Percentiles rank a stretch among this genome's conserved stretches.
Evolutionary conservation across 352 stramenopile genomes (phyloP).

Genomic region (Saprolegnia diclina): DNA sequence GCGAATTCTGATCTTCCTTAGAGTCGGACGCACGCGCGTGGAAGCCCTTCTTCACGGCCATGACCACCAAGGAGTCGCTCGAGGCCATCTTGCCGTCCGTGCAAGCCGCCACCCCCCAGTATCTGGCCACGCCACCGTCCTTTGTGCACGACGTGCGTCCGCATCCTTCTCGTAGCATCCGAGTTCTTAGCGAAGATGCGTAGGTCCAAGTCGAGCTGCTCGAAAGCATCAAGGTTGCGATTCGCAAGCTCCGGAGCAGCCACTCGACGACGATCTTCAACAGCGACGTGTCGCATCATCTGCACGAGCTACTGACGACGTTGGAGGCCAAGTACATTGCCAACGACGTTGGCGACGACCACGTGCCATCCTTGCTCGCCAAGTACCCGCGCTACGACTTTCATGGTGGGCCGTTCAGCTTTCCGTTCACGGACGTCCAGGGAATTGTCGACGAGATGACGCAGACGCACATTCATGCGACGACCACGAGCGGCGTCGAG

Average conservation of each 20-base stretch:
- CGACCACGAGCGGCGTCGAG: conserved; percentile 53
- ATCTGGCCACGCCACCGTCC: conserved; percentile 44
- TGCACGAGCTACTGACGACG: conserved; percentile 60
- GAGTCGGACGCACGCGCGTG: conserved; percentile 70
- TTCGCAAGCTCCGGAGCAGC: conserved; percentile 85
- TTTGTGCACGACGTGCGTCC: conserved; percentile 37
- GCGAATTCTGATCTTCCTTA: conserved; percentile 30
- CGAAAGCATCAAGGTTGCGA: conserved; percentile 75
- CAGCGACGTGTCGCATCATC: conserved; percentile 69
- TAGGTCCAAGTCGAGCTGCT: conserved; percentile 72
- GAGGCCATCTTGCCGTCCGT: conserved; percentile 39
- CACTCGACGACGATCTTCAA: conserved; percentile 84
- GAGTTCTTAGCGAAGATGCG: not conserved
- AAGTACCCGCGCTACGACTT: conserved; percentile 48
- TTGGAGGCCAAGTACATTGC: conserved; percentile 41
- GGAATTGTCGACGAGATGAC: conserved; percentile 45
- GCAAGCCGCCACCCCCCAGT: conserved; percentile 54
- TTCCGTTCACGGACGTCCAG: conserved; percentile 83
- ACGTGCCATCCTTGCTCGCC: conserved; percentile 28
- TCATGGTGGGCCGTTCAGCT: conserved; percentile 77
- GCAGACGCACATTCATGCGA: not conserved
- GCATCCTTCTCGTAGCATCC: not conserved
- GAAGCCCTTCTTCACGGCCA: conserved; percentile 73
- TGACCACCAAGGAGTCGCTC: conserved; percentile 29
- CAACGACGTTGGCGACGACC: not conserved